Evolutionary conservation across 768 basidiomycete species (phyloP).

Genomic region (Podaxis sp.): DNA sequence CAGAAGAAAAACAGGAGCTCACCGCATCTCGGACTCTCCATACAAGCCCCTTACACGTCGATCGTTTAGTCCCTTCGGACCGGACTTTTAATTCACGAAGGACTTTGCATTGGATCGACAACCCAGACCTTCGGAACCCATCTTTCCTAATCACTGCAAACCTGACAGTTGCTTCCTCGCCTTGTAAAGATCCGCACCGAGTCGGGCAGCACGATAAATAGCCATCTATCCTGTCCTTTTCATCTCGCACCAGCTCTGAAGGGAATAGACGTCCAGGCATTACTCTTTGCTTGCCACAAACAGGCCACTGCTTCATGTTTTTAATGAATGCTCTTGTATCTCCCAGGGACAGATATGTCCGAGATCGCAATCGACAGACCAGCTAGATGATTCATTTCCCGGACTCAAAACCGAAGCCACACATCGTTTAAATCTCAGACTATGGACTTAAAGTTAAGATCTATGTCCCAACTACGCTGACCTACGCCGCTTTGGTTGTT

Average conservation of each 20-base stretch:
- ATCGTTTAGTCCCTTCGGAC: background rate
- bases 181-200: background rate
- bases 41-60: too few relatives aligned
- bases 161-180: background rate
- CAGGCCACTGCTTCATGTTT: background rate
- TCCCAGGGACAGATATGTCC: background rate
- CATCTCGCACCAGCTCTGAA: background rate
- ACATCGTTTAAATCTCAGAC: too few relatives aligned
- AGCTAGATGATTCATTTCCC: too few relatives aligned
- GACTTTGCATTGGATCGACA: background rate
- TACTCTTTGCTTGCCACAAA: background rate
- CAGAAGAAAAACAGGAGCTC: too few relatives aligned
- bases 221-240: background rate
- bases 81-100: background rate
- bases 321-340: background rate
- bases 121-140: background rate
- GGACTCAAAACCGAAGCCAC: too few relatives aligned
- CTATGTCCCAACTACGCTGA: too few relatives aligned
- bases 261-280: background rate
- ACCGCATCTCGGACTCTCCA: too few relatives aligned
- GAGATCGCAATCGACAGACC: too few relatives aligned
- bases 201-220: background rate
- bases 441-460: too few relatives aligned
- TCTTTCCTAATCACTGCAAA: background rate
- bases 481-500: too few relatives aligned